These are phyloP conservation scores for Phaeosphaeriaceae sp. DNA, from an alignment of 2,329 filamentous ascomycete genomes.

Conservation along the genomic window DNA sequence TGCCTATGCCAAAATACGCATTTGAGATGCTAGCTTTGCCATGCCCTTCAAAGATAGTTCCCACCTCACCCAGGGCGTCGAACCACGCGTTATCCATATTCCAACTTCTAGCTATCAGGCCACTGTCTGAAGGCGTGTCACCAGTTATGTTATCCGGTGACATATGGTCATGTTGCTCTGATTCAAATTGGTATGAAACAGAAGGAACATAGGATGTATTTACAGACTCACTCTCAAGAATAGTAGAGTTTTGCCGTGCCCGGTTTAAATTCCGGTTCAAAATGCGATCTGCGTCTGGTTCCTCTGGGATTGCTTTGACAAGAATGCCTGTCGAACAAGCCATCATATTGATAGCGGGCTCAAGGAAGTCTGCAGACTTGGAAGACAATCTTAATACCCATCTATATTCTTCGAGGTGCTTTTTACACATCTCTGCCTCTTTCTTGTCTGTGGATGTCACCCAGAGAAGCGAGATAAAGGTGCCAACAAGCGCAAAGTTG, in stretches of 20 bases:
- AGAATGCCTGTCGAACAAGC: slow-evolving; percentile 29
- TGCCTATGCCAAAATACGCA: neutral
- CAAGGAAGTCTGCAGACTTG: slow-evolving; percentile 53
- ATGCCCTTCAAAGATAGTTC: neutral
- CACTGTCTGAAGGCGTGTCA: slow-evolving; percentile 12
- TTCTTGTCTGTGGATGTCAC: slow-evolving; percentile 41
- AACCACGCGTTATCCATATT: slow-evolving; percentile 12
- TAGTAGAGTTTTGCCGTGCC: neutral
- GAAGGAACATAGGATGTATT: slow-evolving; percentile 1
- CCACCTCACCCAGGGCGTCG: neutral
- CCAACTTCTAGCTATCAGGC: neutral
- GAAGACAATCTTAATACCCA: slow-evolving; percentile 52
- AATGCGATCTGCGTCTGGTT: slow-evolving; percentile 8
- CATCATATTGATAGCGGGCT: slow-evolving; percentile 41
- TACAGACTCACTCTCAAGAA: neutral
- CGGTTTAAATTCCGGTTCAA: slow-evolving; percentile 1
- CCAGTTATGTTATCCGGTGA: slow-evolving; percentile 9
- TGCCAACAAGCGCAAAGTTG: slow-evolving; percentile 51
- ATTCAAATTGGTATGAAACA: slow-evolving; percentile 9
- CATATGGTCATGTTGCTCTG: slow-evolving; percentile 9
- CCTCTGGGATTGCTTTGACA: slow-evolving; percentile 16
- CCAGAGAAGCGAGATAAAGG: slow-evolving; percentile 51
- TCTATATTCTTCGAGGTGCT: slow-evolving; percentile 50
- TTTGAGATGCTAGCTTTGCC: neutral
- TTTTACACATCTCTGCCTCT: slow-evolving; percentile 45